Base-by-base conservation (phyloP, 1,139 yeast genomes). In the Suhomyces ambrosiae region DNA sequence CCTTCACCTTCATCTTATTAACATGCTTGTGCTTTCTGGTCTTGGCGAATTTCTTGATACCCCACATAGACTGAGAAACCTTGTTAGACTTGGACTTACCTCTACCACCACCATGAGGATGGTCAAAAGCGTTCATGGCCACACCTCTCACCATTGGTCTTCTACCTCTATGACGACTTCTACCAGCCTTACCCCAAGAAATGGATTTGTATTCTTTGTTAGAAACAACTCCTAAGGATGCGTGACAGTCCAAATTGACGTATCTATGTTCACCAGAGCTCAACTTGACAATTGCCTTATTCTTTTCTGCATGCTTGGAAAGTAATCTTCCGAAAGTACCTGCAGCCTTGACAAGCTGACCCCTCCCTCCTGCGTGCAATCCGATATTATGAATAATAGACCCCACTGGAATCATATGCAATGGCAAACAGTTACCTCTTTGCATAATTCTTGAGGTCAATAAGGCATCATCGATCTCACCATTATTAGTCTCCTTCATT, bases 91-190 rank as follows among this genome's bases (percentile, higher is more conserved):
- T 92, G 42, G 96, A 86, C 65, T 92, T 94, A 79, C 99, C 99
- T 77, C 98, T 85, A 70, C 99, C 99, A 84, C 99, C 99, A 76
- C 99, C 99, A 58, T 89, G 94, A 50, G 99, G 99, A 72, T 92
- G 99, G 66, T 92, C 97, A 59, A 82, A 80, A 45, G 95, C 94
- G 68, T 92, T 92, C 96, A 88, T 88, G 37, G 98, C 98, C 52
- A 89, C 88, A 79, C 99, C 99, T 74, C 99, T 86, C 26, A 89
- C 96, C 38, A 85, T 79, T 23, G 99, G 98, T 64, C 98, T 82
- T 55, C 84, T 82, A 49, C 98, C 98, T 60, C 86, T 71, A 74
- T 89, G 85, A 63, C 99, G 84, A 37, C 84, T 74, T 65, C 97
- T 81, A 54, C 99, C 99, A 11, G 99, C 99, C 65, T 94, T 92